These are phyloP conservation scores for Telfairia occidentalis DNA, from an alignment of 331 rosid genomes.

Conservation along the genomic window DNA sequence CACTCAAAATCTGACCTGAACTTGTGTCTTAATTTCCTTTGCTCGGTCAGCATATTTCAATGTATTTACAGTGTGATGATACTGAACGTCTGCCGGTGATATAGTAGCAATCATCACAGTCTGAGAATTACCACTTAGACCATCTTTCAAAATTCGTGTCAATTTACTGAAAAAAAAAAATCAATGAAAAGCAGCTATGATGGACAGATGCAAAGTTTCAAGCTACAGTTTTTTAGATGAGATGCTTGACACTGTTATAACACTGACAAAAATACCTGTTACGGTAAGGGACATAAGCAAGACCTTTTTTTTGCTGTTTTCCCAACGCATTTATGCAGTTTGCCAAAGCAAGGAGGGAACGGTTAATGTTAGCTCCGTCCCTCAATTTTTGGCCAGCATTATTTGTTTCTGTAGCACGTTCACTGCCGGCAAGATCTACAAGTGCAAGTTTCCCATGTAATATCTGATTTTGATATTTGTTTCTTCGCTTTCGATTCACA, in stretches of 20 bases:
- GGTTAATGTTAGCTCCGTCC: slow-evolving; percentile 63
- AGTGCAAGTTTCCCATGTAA: slow-evolving; percentile 56
- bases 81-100: slow-evolving; percentile 40
- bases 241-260: neutral
- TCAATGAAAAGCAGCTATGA: slow-evolving; percentile 15
- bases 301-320: slow-evolving; percentile 56
- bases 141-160: slow-evolving; percentile 58
- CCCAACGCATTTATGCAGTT: slow-evolving; percentile 61
- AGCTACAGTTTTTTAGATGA: neutral
- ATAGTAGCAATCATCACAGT: slow-evolving; percentile 57
- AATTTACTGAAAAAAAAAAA: slow-evolving; percentile 35
- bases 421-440: slow-evolving; percentile 65
- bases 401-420: slow-evolving; percentile 48
- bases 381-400: slow-evolving; percentile 46
- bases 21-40: slow-evolving; percentile 56
- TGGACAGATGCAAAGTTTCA: neutral
- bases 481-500: slow-evolving; percentile 44
- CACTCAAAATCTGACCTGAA: slow-evolving; percentile 31
- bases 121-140: slow-evolving; percentile 59
- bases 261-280: slow-evolving; percentile 33
- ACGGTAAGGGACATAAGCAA: slow-evolving; percentile 58
- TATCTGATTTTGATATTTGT: slow-evolving; percentile 43
- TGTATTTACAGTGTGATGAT: slow-evolving; percentile 53
- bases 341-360: slow-evolving; percentile 59
- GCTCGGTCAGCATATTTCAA: slow-evolving; percentile 63